phyloP scores from a whole-genome alignment of 768 basidiomycete species.

The Kwoniella mangroviensis region DNA sequence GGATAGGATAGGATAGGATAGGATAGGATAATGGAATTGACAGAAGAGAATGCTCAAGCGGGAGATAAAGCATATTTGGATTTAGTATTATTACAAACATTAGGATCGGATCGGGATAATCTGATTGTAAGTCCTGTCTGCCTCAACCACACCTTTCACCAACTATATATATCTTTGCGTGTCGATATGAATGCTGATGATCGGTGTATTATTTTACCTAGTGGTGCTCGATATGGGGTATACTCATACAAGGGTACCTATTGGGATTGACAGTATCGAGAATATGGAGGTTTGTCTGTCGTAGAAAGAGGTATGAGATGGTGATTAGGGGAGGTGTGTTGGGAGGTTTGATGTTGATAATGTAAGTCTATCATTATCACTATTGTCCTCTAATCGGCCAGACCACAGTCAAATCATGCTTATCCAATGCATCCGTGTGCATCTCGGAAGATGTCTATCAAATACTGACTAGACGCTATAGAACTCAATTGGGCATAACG shows the following conservation, averaged over 20 bases:
- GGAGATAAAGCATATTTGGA: conserved; percentile 17
- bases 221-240: conserved; percentile 15
- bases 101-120: neutral
- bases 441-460: neutral
- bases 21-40: conserved; percentile 8
- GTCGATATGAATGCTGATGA: neutral
- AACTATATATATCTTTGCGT: neutral
- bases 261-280: neutral
- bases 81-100: conserved; percentile 9
- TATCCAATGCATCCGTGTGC: neutral
- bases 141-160: neutral
- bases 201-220: neutral
- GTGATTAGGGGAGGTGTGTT: neutral
- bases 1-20: too few relatives aligned
- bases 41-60: conserved; percentile 7
- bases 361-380: neutral
- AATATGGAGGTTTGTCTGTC: neutral
- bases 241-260: neutral
- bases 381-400: neutral
- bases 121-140: conserved; percentile 1
- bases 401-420: neutral
- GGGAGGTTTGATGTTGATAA: neutral
- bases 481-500: conserved; percentile 2
- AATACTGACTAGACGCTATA: neutral
- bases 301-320: neutral